Conservation (phyloP, 1,284 basidiomycete genomes). For the Pascua sp. region DNA sequence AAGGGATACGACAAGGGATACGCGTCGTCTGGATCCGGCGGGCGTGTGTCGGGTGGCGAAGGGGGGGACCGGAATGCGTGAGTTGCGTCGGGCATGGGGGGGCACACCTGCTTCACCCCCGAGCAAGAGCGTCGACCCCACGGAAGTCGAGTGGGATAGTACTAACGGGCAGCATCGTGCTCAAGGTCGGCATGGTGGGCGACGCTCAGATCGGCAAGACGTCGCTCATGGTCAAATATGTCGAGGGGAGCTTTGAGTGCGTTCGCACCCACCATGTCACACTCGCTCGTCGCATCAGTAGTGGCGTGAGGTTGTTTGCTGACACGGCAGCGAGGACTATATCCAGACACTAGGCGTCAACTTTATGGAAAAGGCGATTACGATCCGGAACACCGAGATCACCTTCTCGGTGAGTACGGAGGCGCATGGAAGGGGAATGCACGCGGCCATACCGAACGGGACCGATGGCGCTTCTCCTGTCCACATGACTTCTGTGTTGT, state of each 20-base stretch:
- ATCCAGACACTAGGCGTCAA: constrained; percentile 99
- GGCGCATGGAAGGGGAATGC: background rate
- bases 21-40: constrained; percentile 43
- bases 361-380: constrained; percentile 99
- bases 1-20: constrained; percentile 45
- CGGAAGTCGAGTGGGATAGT: too few species aligned
- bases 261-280: constrained; percentile 14
- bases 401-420: constrained; percentile 70
- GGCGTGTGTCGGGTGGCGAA: constrained; percentile 43
- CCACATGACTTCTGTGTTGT: too few species aligned
- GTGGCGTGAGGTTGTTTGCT: background rate
- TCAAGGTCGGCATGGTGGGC: constrained; percentile 98
- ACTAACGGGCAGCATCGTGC: constrained; percentile 66
- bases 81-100: constrained; percentile 12
- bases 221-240: constrained; percentile 96
- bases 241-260: constrained; percentile 86
- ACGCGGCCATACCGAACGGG: too few species aligned
- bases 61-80: constrained; percentile 41
- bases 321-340: constrained; percentile 72
- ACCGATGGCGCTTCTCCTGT: too few species aligned
- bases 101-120: background rate
- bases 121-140: background rate
- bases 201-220: constrained; percentile 99
- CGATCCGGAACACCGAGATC: constrained; percentile 94
- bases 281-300: background rate